Evolutionary conservation across 495 filamentous ascomycete species (phyloP).

Genomic region (Hypoxylon subgilvum): DNA sequence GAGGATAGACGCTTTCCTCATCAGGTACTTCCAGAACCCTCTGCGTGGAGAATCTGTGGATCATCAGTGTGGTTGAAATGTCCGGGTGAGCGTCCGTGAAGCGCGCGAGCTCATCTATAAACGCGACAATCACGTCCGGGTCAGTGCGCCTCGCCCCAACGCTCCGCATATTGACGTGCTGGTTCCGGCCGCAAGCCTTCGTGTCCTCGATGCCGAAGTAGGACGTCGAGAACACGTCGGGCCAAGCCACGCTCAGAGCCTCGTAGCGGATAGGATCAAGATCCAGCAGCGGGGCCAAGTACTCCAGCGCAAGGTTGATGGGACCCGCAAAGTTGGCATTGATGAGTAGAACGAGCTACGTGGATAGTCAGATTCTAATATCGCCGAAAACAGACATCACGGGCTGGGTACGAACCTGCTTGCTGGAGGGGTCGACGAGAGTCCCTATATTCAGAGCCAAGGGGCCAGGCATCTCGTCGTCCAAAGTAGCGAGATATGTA

Average conservation of each 20-base stretch:
- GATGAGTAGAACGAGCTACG: neutral
- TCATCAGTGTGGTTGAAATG: constrained; percentile 12
- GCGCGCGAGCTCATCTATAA: constrained; percentile 22
- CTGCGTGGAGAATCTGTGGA: constrained; percentile 32
- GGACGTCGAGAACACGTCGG: constrained; percentile 6
- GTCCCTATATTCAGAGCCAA: constrained; percentile 22
- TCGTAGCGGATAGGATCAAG: constrained; percentile 1
- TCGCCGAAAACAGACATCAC: no score
- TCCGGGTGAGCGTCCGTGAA: constrained; percentile 17
- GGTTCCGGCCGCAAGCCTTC: constrained; percentile 5
- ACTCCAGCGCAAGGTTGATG: neutral
- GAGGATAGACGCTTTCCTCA: constrained; percentile 37
- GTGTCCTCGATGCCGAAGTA: constrained; percentile 16
- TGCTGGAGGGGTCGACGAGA: neutral
- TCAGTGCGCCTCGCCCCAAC: constrained; percentile 17
- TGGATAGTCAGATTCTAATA: neutral
- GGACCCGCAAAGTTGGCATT: constrained; percentile 8
- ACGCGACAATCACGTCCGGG: constrained; percentile 18
- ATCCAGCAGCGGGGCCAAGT: neutral
- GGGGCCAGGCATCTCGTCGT: constrained; percentile 24
- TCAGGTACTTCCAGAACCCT: constrained; percentile 26
- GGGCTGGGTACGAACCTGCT: neutral
- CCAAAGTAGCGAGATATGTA: constrained; percentile 27
- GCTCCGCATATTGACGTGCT: constrained; percentile 17
- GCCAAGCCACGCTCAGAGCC: constrained; percentile 4